Evolutionary conservation across 2,329 filamentous ascomycete species (phyloP), one percentile per base, ranked within the genome.

Genomic region (Pseudogymnoascus sp.): DNA sequence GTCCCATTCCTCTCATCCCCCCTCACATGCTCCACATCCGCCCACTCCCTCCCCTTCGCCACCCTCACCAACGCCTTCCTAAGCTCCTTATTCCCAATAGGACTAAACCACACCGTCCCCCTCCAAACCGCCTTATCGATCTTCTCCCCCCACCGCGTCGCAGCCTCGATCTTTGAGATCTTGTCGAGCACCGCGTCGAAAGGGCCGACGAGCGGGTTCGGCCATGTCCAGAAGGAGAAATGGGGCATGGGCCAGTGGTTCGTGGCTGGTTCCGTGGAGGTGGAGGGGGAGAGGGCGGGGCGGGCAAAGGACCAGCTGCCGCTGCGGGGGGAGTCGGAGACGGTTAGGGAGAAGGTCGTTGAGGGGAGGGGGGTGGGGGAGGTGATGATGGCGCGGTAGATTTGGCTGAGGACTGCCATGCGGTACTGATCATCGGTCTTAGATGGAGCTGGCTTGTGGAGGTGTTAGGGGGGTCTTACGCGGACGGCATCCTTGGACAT

Each of bases 181-280:
- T 74, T 74, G 0, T 50, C 35, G 0, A 77, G 69, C 0, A 78
- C 80, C 59, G 76, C 72, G 10, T 73, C 66, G 13, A 82, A 69
- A 6, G 78, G 78, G 5, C 75, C 76, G 70, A 79, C 81, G 74
- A 80, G 80, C 62, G 77, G 78, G 53, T 81, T 75, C 21, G 78
- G 74, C 82, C 82, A 84, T 5, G 79, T 77, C 79, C 79, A 84
- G 74, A 79, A 82, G 69, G 76, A 77, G 75, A 82, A 86, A 74
- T 81, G 83, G 63, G 82, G 82, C 74, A 84, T 80, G 4, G 81
- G 70, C 72, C 82, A 83, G 64, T 74, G 75, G 37, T 77, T 77
- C 10, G 63, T 65, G 19, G 64, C 65, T 63, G 72, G 73, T 4
- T 44, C 11, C 4, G 19, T 1, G 11, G 42, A 23, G 21, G 42